Evolutionary conservation across 805 yeast species (phyloP).

Genomic region (Scheffersomyces stipitis): DNA sequence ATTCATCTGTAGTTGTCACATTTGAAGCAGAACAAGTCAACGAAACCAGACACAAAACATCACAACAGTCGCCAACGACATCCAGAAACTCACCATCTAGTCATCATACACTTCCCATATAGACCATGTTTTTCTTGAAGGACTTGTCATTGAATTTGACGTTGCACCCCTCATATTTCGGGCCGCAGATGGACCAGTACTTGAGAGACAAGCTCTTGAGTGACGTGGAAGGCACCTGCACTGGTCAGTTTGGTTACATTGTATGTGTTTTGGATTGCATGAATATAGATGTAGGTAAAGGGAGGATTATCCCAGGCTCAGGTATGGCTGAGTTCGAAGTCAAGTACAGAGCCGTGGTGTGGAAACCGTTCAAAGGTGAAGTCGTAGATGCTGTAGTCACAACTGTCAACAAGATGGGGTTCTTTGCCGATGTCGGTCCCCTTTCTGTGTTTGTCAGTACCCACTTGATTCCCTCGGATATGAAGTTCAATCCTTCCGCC

Average conservation of each 20-base stretch:
- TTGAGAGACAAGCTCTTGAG: conserved; percentile 84
- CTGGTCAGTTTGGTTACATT: conserved; percentile 97
- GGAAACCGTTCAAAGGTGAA: conserved; percentile 98
- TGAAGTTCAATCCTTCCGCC: conserved; percentile 90
- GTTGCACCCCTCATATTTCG: conserved; percentile 95
- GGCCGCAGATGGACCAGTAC: conserved; percentile 96
- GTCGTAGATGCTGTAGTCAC: conserved; percentile 97
- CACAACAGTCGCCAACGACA: no score
- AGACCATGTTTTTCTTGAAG: conserved; percentile 52
- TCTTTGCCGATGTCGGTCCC: conserved; percentile 98
- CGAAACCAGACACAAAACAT: no score
- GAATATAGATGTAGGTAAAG: conserved; percentile 93
- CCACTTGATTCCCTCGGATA: conserved; percentile 90
- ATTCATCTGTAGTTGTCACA: no score
- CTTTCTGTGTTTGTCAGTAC: conserved; percentile 91
- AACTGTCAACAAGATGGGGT: conserved; percentile 91
- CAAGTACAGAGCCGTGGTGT: conserved; percentile 92
- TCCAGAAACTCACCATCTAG: no score
- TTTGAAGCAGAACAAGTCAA: no score
- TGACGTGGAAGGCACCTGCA: conserved; percentile 98
- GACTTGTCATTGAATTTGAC: conserved; percentile 90
- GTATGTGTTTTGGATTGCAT: conserved; percentile 94
- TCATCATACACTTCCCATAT: not conserved
- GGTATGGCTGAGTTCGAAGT: conserved; percentile 98
- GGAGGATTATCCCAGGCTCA: conserved; percentile 82